Evolutionary conservation across 129 eudicot genomes (phyloP), one percentile per base, ranked within the genome.

Genomic region (Artemisia annua): DNA sequence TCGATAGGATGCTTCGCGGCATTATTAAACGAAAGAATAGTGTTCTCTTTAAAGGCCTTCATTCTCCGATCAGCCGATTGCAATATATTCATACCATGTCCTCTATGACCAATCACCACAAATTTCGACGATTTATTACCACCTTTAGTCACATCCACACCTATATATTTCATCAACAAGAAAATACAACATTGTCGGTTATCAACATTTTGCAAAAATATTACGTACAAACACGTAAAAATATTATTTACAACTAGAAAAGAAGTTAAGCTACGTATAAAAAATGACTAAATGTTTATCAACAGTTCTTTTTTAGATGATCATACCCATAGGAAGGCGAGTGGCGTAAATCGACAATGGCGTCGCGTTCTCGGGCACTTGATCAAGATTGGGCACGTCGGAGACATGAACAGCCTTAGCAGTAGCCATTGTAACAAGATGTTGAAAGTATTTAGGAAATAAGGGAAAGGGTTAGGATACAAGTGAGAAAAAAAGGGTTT

Each of bases 341-440:
- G 87, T 52, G 49, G 95, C 74, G 80, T 49, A 83, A 8, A 78
- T 53, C 13, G 88, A 58, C 16, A 89, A 28, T 30, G 92, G 80
- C 11, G 90, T 74, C 8, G 88, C 83, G 65, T 69, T 87, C 22
- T 92, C 85, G 0, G 85, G 78, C 46, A 92, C 88, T 0, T 87
- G 89, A 78, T 92, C 91, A 48, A 92, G 94, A 80, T 83, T 66
- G 0, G 96, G 98, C 30, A 92, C 94, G 83, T 92, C 96, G 87
- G 96, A 85, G 54, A 89, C 90, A 74, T 85, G 88, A 74, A 89
- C 96, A n/a, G 98, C 98, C 82, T 87, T 92, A 48, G 91, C 89
- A 39, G 91, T 85, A 56, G 98, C 96, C 91, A 87, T 86, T 70
- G 4, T 4, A 7, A 70, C 35, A 43, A 62, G 43, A 52, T 46